Base-by-base conservation (phyloP, 2,329 filamentous ascomycete genomes). In the Cladosporium austrohemisphaericum region DNA sequence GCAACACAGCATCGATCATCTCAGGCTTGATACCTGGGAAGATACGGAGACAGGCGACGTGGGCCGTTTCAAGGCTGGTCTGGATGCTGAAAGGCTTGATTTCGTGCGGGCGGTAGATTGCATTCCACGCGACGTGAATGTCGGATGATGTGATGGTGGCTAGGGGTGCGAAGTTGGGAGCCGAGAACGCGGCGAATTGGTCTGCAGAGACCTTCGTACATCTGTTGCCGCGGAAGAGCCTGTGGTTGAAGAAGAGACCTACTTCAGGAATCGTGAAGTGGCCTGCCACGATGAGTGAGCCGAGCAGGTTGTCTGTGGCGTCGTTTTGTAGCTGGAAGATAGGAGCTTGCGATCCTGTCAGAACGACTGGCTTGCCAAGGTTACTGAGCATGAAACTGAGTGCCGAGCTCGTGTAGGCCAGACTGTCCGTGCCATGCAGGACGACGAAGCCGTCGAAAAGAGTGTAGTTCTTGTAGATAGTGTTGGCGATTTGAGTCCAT, bases 261-360 rank as follows among this genome's bases (percentile, higher is more conserved):
- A 96, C 91, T 67, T 95, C 91, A 0, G 91, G 90, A 51, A 96
- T 88, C 72, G 89, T 86, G 64, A 95, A 95, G 52, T 93, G 93
- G 26, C 89, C 89, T 3, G 91, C 91, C 49, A 95, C 85, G 63
- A 95, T 89, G 62, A 95, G 77, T 1, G 88, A 91, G 16, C 88
- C 88, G 4, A 95, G 79, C 10, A 96, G 78, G 62, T 95, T 96
- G 71, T 94, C 90, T 29, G 90, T 86, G 8, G 90, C 91, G 67
- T 96, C 91, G 44, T 86, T 93, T 68, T 95, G 90, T 20, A 95
- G 79, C 53, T 91, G 84, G 60, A 93, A 86, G 78, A 96, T 95
- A 38, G 88, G 88, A 1, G 90, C 86, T 56, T 76, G 73, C 4
- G 72, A 75, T 28, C 74, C 75, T 3, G 91, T 96, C 41, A 96